Conservation (phyloP, 305 asterid species). For the Salvia sclarea region DNA sequence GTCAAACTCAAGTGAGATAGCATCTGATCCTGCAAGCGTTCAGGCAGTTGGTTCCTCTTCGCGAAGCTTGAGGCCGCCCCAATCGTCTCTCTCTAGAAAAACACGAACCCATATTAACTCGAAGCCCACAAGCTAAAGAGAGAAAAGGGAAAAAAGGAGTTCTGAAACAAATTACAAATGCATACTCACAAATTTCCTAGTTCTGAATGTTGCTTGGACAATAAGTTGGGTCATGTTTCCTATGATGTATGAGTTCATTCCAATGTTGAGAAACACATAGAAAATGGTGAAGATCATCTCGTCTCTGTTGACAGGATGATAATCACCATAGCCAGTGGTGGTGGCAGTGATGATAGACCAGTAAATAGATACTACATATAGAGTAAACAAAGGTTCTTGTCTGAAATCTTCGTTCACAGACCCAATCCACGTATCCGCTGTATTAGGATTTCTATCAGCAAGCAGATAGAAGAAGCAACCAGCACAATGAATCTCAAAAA, state of each 20-base stretch:
- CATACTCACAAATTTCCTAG: constrained; percentile 73
- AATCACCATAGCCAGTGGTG: constrained; percentile 84
- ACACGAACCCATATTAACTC: not conserved
- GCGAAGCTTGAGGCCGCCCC: constrained; percentile 79
- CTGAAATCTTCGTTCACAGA: constrained; percentile 32
- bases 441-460: constrained; percentile 50
- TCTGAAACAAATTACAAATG: not conserved
- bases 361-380: constrained; percentile 56
- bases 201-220: constrained; percentile 72
- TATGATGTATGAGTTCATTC: constrained; percentile 65
- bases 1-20: constrained; percentile 71
- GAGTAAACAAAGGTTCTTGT: constrained; percentile 38
- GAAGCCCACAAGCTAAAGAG: not conserved
- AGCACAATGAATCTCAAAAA: constrained; percentile 70
- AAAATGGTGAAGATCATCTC: constrained; percentile 66
- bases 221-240: constrained; percentile 93
- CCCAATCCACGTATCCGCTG: constrained; percentile 61
- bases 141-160: constrained; percentile 3
- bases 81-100: constrained; percentile 63
- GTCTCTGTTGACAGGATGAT: constrained; percentile 59
- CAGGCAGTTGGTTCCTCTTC: constrained; percentile 65
- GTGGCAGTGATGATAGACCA: constrained; percentile 76
- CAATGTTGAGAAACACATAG: constrained; percentile 68
- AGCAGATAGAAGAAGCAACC: constrained; percentile 64
- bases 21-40: constrained; percentile 79